These are phyloP conservation scores for rapeseed (Brassica napus) DNA, from an alignment of 345 rosid species.

Conservation along the genomic window DNA sequence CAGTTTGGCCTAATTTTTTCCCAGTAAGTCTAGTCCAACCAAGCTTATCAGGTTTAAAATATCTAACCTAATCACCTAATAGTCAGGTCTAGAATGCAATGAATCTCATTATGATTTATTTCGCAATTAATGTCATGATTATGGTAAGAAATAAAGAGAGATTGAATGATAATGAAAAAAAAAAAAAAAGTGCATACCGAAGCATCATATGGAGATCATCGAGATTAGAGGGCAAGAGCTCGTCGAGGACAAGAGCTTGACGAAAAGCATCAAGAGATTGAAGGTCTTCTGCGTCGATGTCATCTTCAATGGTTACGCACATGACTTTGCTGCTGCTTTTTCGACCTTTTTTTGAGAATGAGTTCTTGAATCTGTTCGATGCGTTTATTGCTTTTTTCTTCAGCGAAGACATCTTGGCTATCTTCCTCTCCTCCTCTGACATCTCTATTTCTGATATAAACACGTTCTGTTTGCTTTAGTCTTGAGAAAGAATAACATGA, in stretches of 20 bases:
- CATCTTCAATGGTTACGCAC: not conserved
- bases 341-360: not conserved
- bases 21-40: not conserved
- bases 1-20: not conserved
- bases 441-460: not conserved
- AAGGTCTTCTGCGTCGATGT: not conserved
- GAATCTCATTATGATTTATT: not conserved
- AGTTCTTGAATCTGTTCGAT: not conserved
- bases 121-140: not conserved
- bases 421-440: not conserved
- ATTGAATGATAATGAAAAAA: not conserved
- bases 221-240: not conserved
- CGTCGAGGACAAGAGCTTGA: not conserved
- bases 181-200: not conserved
- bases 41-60: not conserved
- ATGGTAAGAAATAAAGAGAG: not conserved
- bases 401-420: not conserved
- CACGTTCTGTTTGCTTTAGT: not conserved
- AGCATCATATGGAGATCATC: not conserved
- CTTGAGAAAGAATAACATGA: not conserved
- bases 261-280: not conserved
- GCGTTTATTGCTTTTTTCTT: not conserved
- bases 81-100: not conserved
- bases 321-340: not conserved
- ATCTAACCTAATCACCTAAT: not conserved